Conservation (phyloP, 1,139 yeast species). For the Pneumocystis jirovecii region DNA sequence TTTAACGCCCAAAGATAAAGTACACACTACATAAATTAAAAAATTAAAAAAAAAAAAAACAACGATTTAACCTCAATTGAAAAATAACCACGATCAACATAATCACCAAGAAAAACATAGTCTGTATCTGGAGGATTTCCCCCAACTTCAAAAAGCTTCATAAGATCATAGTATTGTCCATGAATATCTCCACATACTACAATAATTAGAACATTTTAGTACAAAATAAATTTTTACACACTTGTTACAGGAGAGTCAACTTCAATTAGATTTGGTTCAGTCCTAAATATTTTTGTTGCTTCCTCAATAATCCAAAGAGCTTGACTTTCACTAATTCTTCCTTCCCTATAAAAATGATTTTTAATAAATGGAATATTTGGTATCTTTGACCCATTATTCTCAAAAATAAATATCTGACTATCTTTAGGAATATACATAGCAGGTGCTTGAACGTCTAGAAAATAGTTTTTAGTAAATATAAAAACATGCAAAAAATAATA, state of each 20-base stretch:
- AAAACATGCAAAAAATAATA: neutral
- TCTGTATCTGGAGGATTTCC: conserved; percentile 67
- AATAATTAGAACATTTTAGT: neutral
- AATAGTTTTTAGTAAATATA: neutral
- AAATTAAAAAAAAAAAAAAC: neutral
- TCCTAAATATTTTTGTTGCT: conserved; percentile 52
- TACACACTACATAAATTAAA: conserved; percentile 33
- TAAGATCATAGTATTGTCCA: conserved; percentile 83
- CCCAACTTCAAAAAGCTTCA: conserved; percentile 87
- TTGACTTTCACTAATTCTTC: conserved; percentile 60
- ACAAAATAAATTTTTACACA: neutral
- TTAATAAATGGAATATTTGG: conserved; percentile 62
- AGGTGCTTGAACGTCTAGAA: conserved; percentile 44
- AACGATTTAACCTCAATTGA: conserved; percentile 42
- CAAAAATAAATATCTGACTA: conserved; percentile 40
- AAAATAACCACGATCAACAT: conserved; percentile 88
- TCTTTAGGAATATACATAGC: conserved; percentile 53
- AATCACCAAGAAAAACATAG: conserved; percentile 82
- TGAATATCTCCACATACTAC: conserved; percentile 80
- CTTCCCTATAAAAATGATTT: conserved; percentile 67
- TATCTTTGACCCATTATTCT: conserved; percentile 27
- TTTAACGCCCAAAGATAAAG: conserved; percentile 69
- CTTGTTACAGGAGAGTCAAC: conserved; percentile 87
- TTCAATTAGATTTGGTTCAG: conserved; percentile 64
- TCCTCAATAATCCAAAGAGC: conserved; percentile 49